phyloP scores from a whole-genome alignment of 768 basidiomycete species.

The Multifurca ochricompacta region DNA sequence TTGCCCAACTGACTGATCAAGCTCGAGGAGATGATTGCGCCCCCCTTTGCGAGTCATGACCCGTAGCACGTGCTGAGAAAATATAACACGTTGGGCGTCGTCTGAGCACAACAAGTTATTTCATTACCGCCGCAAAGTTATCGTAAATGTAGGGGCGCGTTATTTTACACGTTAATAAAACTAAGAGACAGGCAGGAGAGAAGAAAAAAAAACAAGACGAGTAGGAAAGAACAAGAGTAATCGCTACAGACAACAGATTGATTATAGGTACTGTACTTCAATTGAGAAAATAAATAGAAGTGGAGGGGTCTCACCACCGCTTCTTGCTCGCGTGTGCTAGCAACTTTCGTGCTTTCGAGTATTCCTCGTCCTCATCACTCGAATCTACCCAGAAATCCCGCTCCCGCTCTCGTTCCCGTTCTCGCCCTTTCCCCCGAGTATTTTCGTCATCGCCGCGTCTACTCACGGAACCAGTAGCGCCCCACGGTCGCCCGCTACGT shows the following conservation, averaged over 20 bases:
- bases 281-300: background rate
- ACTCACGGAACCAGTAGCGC: conserved; percentile 19
- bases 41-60: background rate
- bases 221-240: background rate
- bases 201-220: background rate
- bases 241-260: too few species aligned
- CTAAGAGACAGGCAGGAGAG: background rate
- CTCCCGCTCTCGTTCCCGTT: conserved; percentile 11
- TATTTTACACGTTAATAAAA: background rate
- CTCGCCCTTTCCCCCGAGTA: conserved; percentile 18
- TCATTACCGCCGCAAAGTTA: background rate
- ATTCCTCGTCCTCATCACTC: conserved; percentile 64
- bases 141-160: background rate
- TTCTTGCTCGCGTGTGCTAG: conserved; percentile 41
- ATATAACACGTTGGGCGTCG: background rate
- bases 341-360: conserved; percentile 47
- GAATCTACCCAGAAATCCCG: conserved; percentile 64
- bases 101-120: background rate
- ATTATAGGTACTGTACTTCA: too few species aligned
- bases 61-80: conserved; percentile 16
- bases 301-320: conserved; percentile 24
- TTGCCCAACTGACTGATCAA: conserved; percentile 5
- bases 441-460: conserved; percentile 25
- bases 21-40: conserved; percentile 8
- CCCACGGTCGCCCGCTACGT: conserved; percentile 9